Conservation (phyloP, 2,329 filamentous ascomycete genomes). For the Colletotrichum sp. region DNA sequence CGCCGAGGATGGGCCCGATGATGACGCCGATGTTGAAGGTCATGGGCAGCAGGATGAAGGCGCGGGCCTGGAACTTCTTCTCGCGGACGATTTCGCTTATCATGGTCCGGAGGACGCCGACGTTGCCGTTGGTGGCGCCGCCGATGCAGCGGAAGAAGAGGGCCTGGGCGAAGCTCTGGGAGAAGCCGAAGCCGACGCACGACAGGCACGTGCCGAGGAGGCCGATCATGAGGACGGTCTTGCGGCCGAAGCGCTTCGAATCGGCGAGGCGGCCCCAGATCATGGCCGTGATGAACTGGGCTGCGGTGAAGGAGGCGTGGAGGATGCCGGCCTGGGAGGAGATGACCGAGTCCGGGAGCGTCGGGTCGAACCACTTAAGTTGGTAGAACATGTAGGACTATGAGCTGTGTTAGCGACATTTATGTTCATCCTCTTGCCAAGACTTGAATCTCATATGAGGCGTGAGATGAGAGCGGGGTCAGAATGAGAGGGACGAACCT, state of each 20-base stretch:
- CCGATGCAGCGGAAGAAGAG: constrained; percentile 70
- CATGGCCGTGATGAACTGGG: constrained; percentile 83
- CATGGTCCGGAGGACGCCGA: constrained; percentile 70
- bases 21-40: constrained; percentile 53
- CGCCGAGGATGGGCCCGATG: constrained; percentile 61
- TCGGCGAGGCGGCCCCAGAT: constrained; percentile 79
- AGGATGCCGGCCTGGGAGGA: constrained; percentile 79
- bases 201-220: constrained; percentile 70
- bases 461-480: neutral
- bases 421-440: neutral
- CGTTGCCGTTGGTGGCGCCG: constrained; percentile 58
- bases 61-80: constrained; percentile 51
- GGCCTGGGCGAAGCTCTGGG: constrained; percentile 66
- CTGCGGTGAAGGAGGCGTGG: constrained; percentile 79
- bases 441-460: neutral
- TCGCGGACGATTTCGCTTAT: constrained; percentile 54
- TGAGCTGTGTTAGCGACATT: neutral
- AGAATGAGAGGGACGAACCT: constrained; percentile 32
- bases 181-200: constrained; percentile 75
- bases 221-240: constrained; percentile 79
- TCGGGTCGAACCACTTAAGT: constrained; percentile 74
- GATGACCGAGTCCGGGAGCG: constrained; percentile 66
- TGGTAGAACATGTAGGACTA: constrained; percentile 85
- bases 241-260: constrained; percentile 70
- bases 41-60: constrained; percentile 51